phyloP scores from a whole-genome alignment of 768 basidiomycete species.

The Tulasnella sp. region DNA sequence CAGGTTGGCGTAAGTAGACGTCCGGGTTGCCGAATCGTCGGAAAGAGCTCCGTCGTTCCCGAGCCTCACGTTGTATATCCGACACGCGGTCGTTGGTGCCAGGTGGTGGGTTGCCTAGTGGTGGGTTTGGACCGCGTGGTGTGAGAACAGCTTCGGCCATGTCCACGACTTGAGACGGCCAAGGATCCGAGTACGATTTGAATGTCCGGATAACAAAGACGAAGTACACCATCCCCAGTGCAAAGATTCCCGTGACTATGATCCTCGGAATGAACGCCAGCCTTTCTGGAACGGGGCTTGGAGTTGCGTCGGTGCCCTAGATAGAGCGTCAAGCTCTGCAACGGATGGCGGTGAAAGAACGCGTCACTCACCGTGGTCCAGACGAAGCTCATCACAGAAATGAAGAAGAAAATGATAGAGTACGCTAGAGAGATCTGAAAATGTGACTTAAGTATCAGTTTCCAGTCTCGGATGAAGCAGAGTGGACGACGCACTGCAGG shows the following conservation, averaged over 20 bases:
- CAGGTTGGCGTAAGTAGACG: background rate
- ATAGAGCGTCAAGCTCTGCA: background rate
- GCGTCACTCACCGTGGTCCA: constrained; percentile 8
- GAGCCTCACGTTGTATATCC: background rate
- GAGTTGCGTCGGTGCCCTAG: background rate
- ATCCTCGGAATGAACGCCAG: constrained; percentile 6
- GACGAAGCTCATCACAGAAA: constrained; percentile 9
- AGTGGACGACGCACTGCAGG: background rate
- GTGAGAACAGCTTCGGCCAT: background rate
- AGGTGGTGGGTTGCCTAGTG: background rate
- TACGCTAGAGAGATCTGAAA: constrained; percentile 10
- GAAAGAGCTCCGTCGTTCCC: background rate
- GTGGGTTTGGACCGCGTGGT: background rate
- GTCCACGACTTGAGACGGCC: background rate
- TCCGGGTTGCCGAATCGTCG: constrained; percentile 12
- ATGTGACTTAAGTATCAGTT: background rate
- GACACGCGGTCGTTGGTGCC: background rate
- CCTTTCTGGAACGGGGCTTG: background rate
- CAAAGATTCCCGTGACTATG: constrained; percentile 9
- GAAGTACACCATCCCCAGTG: constrained; percentile 11
- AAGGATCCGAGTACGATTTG: constrained; percentile 10
- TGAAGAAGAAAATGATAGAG: constrained; percentile 13
- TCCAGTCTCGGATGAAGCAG: background rate
- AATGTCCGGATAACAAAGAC: constrained; percentile 6
- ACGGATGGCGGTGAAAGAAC: background rate